phyloP scores from a whole-genome alignment of 164 flowering plant species.

The Echeveria elegans region DNA sequence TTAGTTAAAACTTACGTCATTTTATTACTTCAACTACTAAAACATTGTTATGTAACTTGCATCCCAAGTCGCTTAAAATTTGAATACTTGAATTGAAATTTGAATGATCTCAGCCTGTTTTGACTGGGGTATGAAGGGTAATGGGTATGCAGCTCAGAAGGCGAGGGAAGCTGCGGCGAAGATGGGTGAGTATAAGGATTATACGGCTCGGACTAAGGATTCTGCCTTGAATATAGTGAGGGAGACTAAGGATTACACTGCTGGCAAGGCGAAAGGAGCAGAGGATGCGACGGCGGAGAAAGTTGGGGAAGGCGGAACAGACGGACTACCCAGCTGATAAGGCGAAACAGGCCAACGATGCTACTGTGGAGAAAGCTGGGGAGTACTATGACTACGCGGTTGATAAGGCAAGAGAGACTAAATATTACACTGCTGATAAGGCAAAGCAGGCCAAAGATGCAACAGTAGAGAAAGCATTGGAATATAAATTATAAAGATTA shows the following conservation, averaged over 20 bases:
- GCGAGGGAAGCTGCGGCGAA: conserved; percentile 23
- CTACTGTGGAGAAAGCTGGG: conserved; percentile 20
- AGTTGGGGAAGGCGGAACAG: conserved; percentile 23
- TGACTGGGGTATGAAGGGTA: conserved; percentile 21
- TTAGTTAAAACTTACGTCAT: too few species aligned
- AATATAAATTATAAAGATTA: too few species aligned
- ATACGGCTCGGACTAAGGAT: conserved; percentile 15
- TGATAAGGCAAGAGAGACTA: conserved; percentile 20
- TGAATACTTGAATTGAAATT: too few species aligned
- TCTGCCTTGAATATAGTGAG: conserved; percentile 24
- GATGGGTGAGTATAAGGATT: conserved; percentile 19
- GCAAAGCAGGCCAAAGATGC: conserved; percentile 23
- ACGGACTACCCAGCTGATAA: conserved; percentile 22
- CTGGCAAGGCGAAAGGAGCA: conserved; percentile 22
- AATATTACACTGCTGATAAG: conserved; percentile 25
- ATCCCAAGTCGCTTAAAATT: too few species aligned
- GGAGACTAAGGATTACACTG: conserved; percentile 28
- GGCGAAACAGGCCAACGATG: conserved; percentile 18
- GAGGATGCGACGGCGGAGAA: conserved; percentile 28
- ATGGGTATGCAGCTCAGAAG: conserved; percentile 16
- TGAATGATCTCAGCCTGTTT: too few species aligned
- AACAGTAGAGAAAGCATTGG: conserved; percentile 19
- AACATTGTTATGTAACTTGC: too few species aligned
- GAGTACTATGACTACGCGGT: conserved; percentile 16
- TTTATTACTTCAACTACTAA: too few species aligned